Evolutionary conservation across 345 rosid genomes (phyloP).

Genomic region (Syzygium aromaticum): DNA sequence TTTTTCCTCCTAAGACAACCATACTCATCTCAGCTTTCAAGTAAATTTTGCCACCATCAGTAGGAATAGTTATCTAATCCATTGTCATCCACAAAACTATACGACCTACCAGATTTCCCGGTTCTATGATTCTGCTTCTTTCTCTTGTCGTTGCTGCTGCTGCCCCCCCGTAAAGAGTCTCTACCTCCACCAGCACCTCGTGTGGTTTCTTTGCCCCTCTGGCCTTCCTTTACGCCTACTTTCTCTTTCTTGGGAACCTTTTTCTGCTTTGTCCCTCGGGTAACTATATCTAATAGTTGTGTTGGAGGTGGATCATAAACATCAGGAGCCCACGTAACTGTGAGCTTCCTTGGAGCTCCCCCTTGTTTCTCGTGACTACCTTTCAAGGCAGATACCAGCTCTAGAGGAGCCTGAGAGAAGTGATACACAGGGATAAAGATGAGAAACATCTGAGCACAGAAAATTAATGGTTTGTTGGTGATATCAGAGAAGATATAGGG

Average conservation of each 20-base stretch:
- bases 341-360: constrained; percentile 28
- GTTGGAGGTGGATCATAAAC: constrained; percentile 86
- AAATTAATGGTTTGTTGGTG: background rate
- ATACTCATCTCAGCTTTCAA: background rate
- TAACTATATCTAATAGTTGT: constrained; percentile 42
- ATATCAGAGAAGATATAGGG: background rate
- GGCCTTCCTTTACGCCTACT: constrained; percentile 62
- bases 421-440: background rate
- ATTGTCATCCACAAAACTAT: background rate
- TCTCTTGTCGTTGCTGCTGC: constrained; percentile 38
- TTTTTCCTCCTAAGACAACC: background rate
- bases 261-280: constrained; percentile 40
- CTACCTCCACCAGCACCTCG: constrained; percentile 31
- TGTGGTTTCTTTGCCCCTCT: constrained; percentile 34
- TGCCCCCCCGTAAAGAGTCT: constrained; percentile 34
- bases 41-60: background rate
- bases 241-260: constrained; percentile 47
- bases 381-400: constrained; percentile 69
- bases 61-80: background rate
- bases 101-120: constrained; percentile 14
- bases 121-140: constrained; percentile 56
- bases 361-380: constrained; percentile 70
- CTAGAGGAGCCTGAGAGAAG: constrained; percentile 21
- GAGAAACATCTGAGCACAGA: background rate
- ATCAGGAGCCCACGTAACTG: constrained; percentile 74